Percentiles rank a stretch among this genome's conserved stretches.
phyloP scores from a whole-genome alignment of 2,329 filamentous ascomycete genomes.

The Emmonsiellopsis sp. region DNA sequence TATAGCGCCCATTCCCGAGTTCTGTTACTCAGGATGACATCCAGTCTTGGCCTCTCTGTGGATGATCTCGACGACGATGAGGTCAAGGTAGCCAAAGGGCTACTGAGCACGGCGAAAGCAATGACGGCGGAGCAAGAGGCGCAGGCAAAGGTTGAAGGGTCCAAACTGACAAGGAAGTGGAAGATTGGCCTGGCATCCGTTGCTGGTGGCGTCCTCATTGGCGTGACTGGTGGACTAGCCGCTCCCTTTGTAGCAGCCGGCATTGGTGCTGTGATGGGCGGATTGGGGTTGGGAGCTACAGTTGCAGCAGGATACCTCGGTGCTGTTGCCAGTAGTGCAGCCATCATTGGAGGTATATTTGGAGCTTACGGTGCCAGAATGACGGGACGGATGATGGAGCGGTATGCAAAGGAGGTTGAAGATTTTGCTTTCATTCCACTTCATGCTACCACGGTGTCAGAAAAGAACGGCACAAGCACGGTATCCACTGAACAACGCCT shows the following conservation, averaged over 20 bases:
- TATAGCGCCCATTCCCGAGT: constrained; percentile 67
- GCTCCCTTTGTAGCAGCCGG: constrained; percentile 68
- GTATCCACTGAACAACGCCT: constrained; percentile 53
- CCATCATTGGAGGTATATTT: constrained; percentile 76
- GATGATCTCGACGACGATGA: constrained; percentile 61
- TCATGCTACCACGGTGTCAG: constrained; percentile 23
- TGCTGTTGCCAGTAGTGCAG: constrained; percentile 65
- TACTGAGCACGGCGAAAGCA: constrained; percentile 66
- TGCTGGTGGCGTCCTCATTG: constrained; percentile 79
- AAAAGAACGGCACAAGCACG: constrained; percentile 28
- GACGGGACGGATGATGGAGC: constrained; percentile 76
- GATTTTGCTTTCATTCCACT: constrained; percentile 82
- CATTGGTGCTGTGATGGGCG: constrained; percentile 68
- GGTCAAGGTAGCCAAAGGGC: constrained; percentile 60
- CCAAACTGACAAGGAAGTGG: constrained; percentile 56
- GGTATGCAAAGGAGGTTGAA: constrained; percentile 75
- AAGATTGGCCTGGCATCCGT: constrained; percentile 83
- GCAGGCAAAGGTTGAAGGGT: constrained; percentile 60
- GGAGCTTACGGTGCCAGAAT: constrained; percentile 83
- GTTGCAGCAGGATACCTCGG: constrained; percentile 72
- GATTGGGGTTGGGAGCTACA: constrained; percentile 62
- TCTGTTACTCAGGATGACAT: constrained; percentile 59
- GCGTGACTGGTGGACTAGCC: constrained; percentile 68
- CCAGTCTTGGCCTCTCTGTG: constrained; percentile 59
- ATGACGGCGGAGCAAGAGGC: constrained; percentile 71